Evolutionary conservation across 1,139 yeast genomes (phyloP), one percentile per base, ranked within the genome.

Genomic region (Kodamaea anthophila): DNA sequence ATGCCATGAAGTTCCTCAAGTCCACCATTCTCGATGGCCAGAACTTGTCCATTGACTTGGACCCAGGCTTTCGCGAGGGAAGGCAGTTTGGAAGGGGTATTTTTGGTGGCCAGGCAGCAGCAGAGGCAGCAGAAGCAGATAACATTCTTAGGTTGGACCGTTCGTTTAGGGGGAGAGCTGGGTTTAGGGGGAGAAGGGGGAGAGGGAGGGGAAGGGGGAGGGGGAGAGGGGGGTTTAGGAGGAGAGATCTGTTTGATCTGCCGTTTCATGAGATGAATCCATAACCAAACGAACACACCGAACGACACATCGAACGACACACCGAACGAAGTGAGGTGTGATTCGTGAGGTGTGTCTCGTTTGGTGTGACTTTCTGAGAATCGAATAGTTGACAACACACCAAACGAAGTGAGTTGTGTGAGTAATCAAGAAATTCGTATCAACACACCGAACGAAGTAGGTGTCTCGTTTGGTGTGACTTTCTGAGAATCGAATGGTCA

Each of bases 21-120:
- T 79, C 78, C 29, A 86, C 95, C 1, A 79, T 77, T 45, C 66
- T 88, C 28, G 96, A 88, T 49, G 93, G 88, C 30, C 77, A 85
- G 38, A 65, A 66, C 16, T 70, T 88, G 42, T 78, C 83, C 27
- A 82, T 88, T 28, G 98, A 88, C 55, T 63, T 91, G 44, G 98
- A 88, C 50, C 95, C 96, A 0, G 98, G 98, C 0, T 88, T 88
- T 51, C 74, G 72, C 41, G 96, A 88, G 45, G 97, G 97, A 1
- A 68, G 98, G 43, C 96, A 91, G 51, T 88, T 77, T 50, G 97
- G 97, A 10, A 70, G 98, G 44, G 97, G 97, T 26, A 70, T 72
- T 15, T 77, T 75, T 40, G 97, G 97, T 31, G 97, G 96, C 1
- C 98, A 91, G 55, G 70, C 64, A 1, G 46, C 60, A 26, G 69